phyloP scores from a whole-genome alignment of 805 yeast species.

The Komagataella kurtzmanii region DNA sequence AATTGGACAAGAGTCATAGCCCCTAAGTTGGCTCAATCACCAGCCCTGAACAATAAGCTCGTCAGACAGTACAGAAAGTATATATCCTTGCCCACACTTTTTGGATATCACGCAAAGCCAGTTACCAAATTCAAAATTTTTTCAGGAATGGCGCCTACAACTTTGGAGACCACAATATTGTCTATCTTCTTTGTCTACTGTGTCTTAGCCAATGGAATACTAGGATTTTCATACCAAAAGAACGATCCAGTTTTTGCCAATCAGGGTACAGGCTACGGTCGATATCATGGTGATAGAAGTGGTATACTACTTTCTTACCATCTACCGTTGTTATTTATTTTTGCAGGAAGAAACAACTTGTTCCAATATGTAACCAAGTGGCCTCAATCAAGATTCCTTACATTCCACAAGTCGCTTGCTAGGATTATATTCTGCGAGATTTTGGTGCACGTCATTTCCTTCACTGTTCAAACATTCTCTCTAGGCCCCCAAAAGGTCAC shows the following conservation, averaged over 20 bases:
- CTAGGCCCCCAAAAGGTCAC: background rate
- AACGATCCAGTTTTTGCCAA: background rate
- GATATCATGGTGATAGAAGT: constrained; percentile 35
- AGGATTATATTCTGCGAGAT: constrained; percentile 27
- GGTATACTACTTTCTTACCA: constrained; percentile 35
- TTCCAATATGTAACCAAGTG: constrained; percentile 52
- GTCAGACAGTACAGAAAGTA: background rate
- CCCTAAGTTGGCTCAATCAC: background rate
- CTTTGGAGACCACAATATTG: background rate
- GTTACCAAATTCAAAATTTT: background rate
- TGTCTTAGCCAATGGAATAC: background rate
- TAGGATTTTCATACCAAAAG: background rate
- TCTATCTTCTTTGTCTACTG: background rate
- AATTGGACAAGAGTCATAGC: background rate
- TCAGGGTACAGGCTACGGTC: constrained; percentile 10
- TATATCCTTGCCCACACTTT: background rate
- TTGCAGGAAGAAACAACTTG: constrained; percentile 53
- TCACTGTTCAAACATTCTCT: constrained; percentile 4
- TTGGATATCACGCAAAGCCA: background rate
- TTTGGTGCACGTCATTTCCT: constrained; percentile 28
- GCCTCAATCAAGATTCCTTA: constrained; percentile 38
- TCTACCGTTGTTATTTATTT: constrained; percentile 37
- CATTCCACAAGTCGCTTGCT: constrained; percentile 45
- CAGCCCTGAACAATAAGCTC: background rate
- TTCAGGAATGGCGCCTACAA: background rate